Evolutionary conservation across 202 grass and related monocot genomes (phyloP).

Genomic region (Alloteropsis angusta): DNA sequence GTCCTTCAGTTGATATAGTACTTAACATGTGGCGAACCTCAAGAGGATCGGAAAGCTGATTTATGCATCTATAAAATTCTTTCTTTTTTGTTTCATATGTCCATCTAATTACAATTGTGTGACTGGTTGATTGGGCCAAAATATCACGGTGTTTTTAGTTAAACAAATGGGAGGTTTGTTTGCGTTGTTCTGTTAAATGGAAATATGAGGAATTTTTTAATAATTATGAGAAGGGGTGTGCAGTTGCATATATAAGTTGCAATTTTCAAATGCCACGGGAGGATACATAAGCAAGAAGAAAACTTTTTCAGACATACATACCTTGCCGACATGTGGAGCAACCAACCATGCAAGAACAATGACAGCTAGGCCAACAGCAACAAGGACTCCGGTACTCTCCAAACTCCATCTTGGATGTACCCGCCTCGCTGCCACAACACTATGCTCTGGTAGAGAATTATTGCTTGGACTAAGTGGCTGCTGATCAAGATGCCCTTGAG

Average conservation of each 20-base stretch:
- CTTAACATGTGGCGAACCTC: not conserved
- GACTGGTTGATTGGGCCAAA: not conserved
- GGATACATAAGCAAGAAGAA: not conserved
- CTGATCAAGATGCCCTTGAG: slow-evolving; percentile 40
- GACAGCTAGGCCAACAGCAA: slow-evolving; percentile 50
- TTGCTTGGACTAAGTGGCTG: slow-evolving; percentile 35
- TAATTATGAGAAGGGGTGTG: not conserved
- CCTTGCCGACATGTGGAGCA: slow-evolving; percentile 80
- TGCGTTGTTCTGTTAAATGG: not conserved
- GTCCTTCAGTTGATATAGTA: not conserved
- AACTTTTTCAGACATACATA: slow-evolving; percentile 13
- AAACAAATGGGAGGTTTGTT: not conserved
- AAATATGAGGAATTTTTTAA: not conserved
- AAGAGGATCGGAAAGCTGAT: not conserved
- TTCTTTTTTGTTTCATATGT: not conserved
- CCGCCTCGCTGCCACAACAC: slow-evolving; percentile 20
- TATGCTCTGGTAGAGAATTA: slow-evolving; percentile 31
- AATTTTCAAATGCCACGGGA: not conserved
- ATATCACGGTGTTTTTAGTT: not conserved
- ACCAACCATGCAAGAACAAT: slow-evolving; percentile 69
- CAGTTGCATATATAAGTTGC: not conserved
- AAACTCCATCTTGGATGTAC: slow-evolving; percentile 38
- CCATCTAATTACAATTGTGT: not conserved
- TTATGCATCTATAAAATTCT: not conserved
- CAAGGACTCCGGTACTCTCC: slow-evolving; percentile 56